Conservation (phyloP, 1,139 yeast species). For the Candida sp. region DNA sequence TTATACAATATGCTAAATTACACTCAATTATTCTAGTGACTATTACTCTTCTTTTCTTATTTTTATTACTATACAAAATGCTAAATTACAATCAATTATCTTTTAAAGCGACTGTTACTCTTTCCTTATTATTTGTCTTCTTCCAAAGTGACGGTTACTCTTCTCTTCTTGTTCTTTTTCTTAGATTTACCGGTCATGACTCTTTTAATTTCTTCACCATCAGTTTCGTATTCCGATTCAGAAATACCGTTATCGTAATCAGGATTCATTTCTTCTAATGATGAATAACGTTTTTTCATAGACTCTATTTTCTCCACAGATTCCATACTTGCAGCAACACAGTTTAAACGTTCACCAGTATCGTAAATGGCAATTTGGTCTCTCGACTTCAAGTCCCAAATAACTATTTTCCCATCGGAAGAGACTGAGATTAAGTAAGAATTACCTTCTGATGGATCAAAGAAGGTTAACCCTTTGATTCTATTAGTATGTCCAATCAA, state of each 20-base stretch:
- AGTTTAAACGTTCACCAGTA: slow-evolving; percentile 90
- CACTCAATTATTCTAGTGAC: too few relatives aligned
- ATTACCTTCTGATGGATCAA: slow-evolving; percentile 31
- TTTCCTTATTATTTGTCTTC: slow-evolving; percentile 31
- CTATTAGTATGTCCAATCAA: slow-evolving; percentile 82
- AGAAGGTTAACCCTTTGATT: slow-evolving; percentile 71
- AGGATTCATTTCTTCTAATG: slow-evolving; percentile 24
- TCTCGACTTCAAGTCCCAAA: slow-evolving; percentile 68
- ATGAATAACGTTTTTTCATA: slow-evolving; percentile 62
- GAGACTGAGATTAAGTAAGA: slow-evolving; percentile 76
- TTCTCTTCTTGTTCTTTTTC: slow-evolving; percentile 37
- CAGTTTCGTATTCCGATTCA: slow-evolving; percentile 67
- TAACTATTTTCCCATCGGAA: slow-evolving; percentile 89
- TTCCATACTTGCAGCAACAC: slow-evolving; percentile 79
- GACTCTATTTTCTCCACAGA: slow-evolving; percentile 68
- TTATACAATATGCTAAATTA: not conserved
- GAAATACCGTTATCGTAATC: slow-evolving; percentile 28
- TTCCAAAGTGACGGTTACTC: slow-evolving; percentile 45
- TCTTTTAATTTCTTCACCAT: slow-evolving; percentile 52
- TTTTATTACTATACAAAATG: not conserved
- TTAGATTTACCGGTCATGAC: slow-evolving; percentile 40
- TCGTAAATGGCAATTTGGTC: slow-evolving; percentile 91
- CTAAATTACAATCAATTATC: not conserved
- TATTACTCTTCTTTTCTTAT: too few relatives aligned
- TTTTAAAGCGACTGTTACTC: slow-evolving; percentile 45